Evolutionary conservation across 1,284 basidiomycete species (phyloP).

Genomic region (Pseudozyma pruni): DNA sequence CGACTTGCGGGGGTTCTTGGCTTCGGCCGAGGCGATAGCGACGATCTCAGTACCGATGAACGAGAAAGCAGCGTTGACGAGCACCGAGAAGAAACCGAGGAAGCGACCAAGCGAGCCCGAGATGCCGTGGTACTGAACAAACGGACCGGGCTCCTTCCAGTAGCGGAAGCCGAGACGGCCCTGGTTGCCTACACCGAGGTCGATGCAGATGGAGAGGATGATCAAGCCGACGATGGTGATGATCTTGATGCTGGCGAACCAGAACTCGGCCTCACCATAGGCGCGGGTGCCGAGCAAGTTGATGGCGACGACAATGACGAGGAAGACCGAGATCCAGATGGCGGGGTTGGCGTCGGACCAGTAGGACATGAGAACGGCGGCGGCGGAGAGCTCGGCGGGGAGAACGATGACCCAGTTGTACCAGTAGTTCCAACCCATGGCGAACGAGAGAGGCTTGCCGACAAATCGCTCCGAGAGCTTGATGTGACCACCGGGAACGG

Average conservation of each 20-base stretch:
- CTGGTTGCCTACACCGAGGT: slow-evolving; percentile 56
- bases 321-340: slow-evolving; percentile 80
- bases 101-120: slow-evolving; percentile 71
- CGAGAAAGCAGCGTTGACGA: slow-evolving; percentile 78
- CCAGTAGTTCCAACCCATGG: slow-evolving; percentile 76
- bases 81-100: slow-evolving; percentile 67
- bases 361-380: slow-evolving; percentile 80
- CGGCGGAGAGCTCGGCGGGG: slow-evolving; percentile 81
- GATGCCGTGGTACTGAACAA: slow-evolving; percentile 65
- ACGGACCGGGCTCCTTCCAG: slow-evolving; percentile 69
- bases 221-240: slow-evolving; percentile 64
- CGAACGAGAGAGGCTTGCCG: slow-evolving; percentile 76
- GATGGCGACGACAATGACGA: slow-evolving; percentile 78
- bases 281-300: slow-evolving; percentile 76
- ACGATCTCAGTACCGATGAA: slow-evolving; percentile 86
- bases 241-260: slow-evolving; percentile 68
- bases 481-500: slow-evolving; percentile 78
- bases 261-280: slow-evolving; percentile 69
- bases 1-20: slow-evolving; percentile 68
- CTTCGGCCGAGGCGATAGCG: slow-evolving; percentile 81
- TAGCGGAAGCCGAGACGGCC: slow-evolving; percentile 57
- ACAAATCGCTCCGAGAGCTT: slow-evolving; percentile 82
- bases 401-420: slow-evolving; percentile 71
- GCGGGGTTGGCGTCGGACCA: slow-evolving; percentile 77
- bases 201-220: slow-evolving; percentile 60